These are phyloP conservation scores for Haplographium delicatum DNA, from an alignment of 495 filamentous ascomycete genomes.

Conservation along the genomic window DNA sequence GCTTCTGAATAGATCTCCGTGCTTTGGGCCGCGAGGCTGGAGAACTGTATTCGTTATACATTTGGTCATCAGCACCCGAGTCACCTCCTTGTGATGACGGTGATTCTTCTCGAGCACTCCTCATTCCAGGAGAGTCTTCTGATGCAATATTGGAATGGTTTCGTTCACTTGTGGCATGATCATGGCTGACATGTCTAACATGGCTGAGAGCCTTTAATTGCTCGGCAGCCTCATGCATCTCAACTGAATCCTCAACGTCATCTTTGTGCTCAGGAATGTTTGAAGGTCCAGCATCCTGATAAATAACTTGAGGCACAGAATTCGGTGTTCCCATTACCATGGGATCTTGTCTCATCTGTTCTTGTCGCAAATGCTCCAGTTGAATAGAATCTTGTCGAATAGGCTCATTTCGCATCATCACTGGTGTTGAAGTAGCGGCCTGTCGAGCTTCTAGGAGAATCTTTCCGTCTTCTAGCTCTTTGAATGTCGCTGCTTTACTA, in stretches of 20 bases:
- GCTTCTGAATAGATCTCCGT: conserved; percentile 44
- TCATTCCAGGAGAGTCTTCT: conserved; percentile 30
- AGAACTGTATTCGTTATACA: conserved; percentile 36
- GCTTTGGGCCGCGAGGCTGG: conserved; percentile 38
- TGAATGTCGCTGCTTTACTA: conserved; percentile 30
- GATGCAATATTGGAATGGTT: conserved; percentile 25
- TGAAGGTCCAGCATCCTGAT: conserved; percentile 16
- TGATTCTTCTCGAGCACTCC: conserved; percentile 36
- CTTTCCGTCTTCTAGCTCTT: conserved; percentile 44
- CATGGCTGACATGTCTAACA: conserved; percentile 43
- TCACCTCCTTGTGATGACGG: conserved; percentile 38
- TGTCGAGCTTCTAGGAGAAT: conserved; percentile 39
- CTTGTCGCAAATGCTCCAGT: conserved; percentile 13
- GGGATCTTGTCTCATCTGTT: conserved; percentile 8
- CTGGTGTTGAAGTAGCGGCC: conserved; percentile 22
- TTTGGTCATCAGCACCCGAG: conserved; percentile 33
- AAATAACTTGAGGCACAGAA: conserved; percentile 15
- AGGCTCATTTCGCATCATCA: conserved; percentile 21
- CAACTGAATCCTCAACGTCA: conserved; percentile 50
- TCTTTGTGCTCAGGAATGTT: conserved; percentile 31
- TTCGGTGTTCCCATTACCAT: conserved; percentile 12
- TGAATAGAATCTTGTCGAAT: conserved; percentile 6
- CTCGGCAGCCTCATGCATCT: conserved; percentile 55
- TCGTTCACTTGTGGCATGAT: conserved; percentile 25
- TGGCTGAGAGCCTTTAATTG: conserved; percentile 55